Conservation (phyloP, 2,329 filamentous ascomycete species). For the Teratosphaeriaceae sp. region DNA sequence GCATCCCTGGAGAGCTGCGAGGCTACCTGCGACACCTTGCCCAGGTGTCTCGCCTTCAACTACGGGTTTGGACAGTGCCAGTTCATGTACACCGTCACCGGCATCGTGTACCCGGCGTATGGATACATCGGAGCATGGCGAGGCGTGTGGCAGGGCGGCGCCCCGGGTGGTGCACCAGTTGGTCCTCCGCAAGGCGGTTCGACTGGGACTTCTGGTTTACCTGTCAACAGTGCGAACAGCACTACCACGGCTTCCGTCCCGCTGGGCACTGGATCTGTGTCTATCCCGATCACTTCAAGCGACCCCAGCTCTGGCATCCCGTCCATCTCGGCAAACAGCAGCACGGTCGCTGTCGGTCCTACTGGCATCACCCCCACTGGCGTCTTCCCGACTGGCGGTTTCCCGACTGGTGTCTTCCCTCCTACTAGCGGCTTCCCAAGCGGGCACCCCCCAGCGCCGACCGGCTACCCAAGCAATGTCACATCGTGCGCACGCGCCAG, state of each 20-base stretch:
- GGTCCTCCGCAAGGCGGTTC: background rate
- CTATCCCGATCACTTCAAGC: too few species aligned
- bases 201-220: constrained; percentile 1
- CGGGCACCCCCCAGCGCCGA: background rate
- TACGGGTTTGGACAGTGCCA: constrained; percentile 5
- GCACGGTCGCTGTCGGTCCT: background rate
- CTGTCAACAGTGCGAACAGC: constrained; percentile 5
- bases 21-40: background rate
- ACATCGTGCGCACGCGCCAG: background rate
- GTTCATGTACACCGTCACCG: constrained; percentile 5
- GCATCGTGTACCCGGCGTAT: constrained; percentile 3
- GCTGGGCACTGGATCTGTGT: too few species aligned
- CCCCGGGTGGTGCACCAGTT: background rate
- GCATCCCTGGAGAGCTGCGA: background rate
- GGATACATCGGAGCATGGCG: constrained; percentile 2
- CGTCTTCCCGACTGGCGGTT: too few species aligned
- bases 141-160: constrained; percentile 1
- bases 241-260: too few species aligned
- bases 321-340: constrained; percentile 2
- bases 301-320: too few species aligned
- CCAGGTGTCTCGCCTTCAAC: constrained; percentile 4
- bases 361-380: background rate
- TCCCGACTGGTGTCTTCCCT: too few species aligned
- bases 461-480: constrained; percentile 1
- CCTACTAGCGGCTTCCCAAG: too few species aligned